phyloP scores from a whole-genome alignment of 441 rosid genomes.

The Hura crepitans region DNA sequence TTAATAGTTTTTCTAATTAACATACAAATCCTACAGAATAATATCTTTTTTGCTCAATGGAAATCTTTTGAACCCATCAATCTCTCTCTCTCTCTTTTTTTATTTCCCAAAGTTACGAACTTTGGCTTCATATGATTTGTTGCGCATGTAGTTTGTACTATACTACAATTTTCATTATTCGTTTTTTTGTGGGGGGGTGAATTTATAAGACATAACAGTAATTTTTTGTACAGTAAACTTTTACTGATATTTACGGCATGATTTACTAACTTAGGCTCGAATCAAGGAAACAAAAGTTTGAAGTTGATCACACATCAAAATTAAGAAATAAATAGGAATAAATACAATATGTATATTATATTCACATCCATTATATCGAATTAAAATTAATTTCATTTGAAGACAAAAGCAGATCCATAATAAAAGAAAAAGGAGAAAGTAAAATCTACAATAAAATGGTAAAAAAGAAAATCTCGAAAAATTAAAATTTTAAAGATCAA shows the following conservation, averaged over 20 bases:
- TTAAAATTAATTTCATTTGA: no score
- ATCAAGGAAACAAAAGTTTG: no score
- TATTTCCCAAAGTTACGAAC: slow-evolving; percentile 8
- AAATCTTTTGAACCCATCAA: slow-evolving; percentile 13
- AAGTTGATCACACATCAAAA: no score
- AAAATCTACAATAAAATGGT: background rate
- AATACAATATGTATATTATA: no score
- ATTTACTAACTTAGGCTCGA: no score
- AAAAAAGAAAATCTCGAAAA: no score
- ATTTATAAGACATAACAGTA: background rate
- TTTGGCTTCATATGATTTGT: slow-evolving; percentile 13
- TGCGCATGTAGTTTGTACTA: slow-evolving; percentile 2
- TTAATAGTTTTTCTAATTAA: background rate
- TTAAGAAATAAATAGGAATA: no score
- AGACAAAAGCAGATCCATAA: background rate
- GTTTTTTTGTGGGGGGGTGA: background rate
- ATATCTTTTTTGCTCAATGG: slow-evolving; percentile 1
- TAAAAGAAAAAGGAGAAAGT: background rate
- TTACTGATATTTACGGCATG: background rate
- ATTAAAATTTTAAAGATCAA: background rate
- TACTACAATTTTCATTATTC: background rate
- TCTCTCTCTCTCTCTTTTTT: background rate
- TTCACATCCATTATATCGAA: no score
- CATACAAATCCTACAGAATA: background rate
- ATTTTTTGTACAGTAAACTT: background rate